Evolutionary conservation across 495 filamentous ascomycete genomes (phyloP), one percentile per base, ranked within the genome.

Genomic region (Podospora pseudopauciseta): DNA sequence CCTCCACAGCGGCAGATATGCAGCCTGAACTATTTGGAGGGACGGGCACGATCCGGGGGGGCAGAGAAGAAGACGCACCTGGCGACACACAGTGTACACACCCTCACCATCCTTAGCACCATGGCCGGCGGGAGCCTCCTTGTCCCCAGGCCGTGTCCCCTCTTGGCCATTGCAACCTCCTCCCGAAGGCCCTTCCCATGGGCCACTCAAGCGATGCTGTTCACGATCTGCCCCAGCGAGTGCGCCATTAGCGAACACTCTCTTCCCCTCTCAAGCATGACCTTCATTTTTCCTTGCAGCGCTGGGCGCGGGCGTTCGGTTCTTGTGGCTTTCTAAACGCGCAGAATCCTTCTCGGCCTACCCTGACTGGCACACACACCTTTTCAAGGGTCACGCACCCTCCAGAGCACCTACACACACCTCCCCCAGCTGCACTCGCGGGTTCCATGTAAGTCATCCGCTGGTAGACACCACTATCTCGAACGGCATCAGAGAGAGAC

Each of bases 361-460:
- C 65, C 67, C 55, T 16, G n/a, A 44, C 15, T 59, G 55, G 28
- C 56, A 67, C 69, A 65, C 63, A 64, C 65, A 65, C 59, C 7
- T 39, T n/a, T 28, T 13, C 26, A 5, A 61, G 0, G 59, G 6
- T 4, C 26, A 18, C 26, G 59, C 59, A 59, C 56, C 56, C 39
- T 13, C 39, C 7, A 13, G 39, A 11, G 15, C 39, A 49, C 39
- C 39, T 16, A 49, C 39, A 49, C 56, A 26, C 16, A n/a, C 53
- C 39, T 62, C 32, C 34, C 34, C 2, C 26, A 18, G 59, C 63
- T 69, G 61, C 63, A 68, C 60, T 64, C 20, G 19, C 66, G 49
- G 71, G 67, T 58, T 53, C 56, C 68, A 74, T 76, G 74, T 74
- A 74, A 74, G 71, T 74, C 72, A 76, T 74, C 72, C 67, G 72